A percentile compares a stretch with the other conserved stretches of the same genome.
phyloP scores from a whole-genome alignment of 2,329 filamentous ascomycete species.

The Trichoderma sp. region DNA sequence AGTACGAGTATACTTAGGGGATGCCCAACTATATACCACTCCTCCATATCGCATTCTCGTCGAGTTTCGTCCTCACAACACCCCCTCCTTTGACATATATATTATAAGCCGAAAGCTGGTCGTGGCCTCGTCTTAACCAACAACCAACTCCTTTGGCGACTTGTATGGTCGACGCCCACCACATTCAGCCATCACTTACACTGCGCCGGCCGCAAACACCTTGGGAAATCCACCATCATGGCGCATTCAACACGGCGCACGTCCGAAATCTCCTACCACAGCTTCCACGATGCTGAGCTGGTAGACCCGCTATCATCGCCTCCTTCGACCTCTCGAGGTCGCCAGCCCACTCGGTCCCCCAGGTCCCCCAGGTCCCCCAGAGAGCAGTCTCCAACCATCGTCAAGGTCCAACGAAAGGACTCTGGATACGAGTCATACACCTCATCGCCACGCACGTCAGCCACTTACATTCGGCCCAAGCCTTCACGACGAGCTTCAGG shows the following conservation, averaged over 20 bases:
- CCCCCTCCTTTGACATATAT: neutral
- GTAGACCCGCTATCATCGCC: slow-evolving; percentile 39
- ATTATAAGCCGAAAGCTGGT: neutral
- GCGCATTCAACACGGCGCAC: slow-evolving; percentile 31
- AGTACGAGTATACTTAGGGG: neutral
- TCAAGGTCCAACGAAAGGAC: slow-evolving; percentile 53
- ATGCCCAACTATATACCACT: slow-evolving; percentile 6
- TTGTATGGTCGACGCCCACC: neutral
- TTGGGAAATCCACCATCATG: slow-evolving; percentile 2
- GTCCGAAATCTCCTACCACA: slow-evolving; percentile 53
- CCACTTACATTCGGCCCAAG: slow-evolving; percentile 31
- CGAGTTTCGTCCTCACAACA: neutral
- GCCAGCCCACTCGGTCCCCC: slow-evolving; percentile 24
- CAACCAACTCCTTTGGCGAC: neutral
- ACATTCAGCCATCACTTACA: neutral
- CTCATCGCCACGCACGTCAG: slow-evolving; percentile 37
- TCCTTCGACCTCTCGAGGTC: slow-evolving; percentile 26
- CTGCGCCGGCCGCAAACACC: neutral
- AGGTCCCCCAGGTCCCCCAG: slow-evolving; percentile 24
- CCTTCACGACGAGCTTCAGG: slow-evolving; percentile 36
- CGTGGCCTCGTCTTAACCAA: neutral
- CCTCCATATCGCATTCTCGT: neutral
- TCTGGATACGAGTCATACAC: slow-evolving; percentile 56
- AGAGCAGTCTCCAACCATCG: slow-evolving; percentile 32
- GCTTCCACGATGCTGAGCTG: slow-evolving; percentile 50